A percentile compares a stretch with the other conserved stretches of the same genome.
phyloP scores from a whole-genome alignment of 495 filamentous ascomycete genomes.

The Penicillium ochrochloron region DNA sequence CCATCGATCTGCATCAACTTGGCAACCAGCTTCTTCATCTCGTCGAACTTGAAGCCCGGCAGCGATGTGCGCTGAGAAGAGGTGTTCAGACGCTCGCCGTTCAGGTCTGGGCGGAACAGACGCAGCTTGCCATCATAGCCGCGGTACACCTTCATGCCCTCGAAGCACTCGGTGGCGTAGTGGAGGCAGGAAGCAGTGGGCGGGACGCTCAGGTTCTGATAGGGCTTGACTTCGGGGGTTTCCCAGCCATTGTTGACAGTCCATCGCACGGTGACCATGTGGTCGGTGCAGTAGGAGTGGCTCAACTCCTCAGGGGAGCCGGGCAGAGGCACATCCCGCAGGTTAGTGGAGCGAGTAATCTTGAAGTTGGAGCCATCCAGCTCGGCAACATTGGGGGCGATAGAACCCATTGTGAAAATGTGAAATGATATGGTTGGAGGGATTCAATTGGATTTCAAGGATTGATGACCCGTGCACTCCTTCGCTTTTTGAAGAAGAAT shows the following conservation, averaged over 20 bases:
- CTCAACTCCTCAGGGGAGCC: slow-evolving; percentile 55
- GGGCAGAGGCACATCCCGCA: slow-evolving; percentile 69
- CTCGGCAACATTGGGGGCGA: slow-evolving; percentile 40
- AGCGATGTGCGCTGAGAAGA: slow-evolving; percentile 77
- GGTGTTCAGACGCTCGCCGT: slow-evolving; percentile 72
- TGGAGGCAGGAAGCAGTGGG: slow-evolving; percentile 86
- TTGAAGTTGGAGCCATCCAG: slow-evolving; percentile 77
- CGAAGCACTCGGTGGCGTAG: slow-evolving; percentile 93
- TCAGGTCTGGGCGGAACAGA: slow-evolving; percentile 81
- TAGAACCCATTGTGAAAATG: slow-evolving; percentile 40
- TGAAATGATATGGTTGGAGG: slow-evolving; percentile 3
- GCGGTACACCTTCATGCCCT: slow-evolving; percentile 87
- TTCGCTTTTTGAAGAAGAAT: slow-evolving; percentile 1
- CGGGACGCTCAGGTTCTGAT: slow-evolving; percentile 77
- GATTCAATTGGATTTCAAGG: not conserved
- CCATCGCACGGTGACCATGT: slow-evolving; percentile 86
- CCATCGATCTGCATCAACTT: slow-evolving; percentile 61
- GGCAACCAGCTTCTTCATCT: slow-evolving; percentile 77
- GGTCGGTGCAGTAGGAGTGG: slow-evolving; percentile 76
- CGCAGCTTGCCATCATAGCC: slow-evolving; percentile 81
- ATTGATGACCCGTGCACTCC: not conserved
- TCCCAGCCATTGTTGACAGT: slow-evolving; percentile 70
- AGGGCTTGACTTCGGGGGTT: slow-evolving; percentile 77
- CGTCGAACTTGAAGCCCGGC: slow-evolving; percentile 71
- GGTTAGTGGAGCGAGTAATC: slow-evolving; percentile 66